Evolutionary conservation across 2,329 filamentous ascomycete genomes (phyloP), one percentile per base, ranked within the genome.

Genomic region (Fusarium anthophilum): DNA sequence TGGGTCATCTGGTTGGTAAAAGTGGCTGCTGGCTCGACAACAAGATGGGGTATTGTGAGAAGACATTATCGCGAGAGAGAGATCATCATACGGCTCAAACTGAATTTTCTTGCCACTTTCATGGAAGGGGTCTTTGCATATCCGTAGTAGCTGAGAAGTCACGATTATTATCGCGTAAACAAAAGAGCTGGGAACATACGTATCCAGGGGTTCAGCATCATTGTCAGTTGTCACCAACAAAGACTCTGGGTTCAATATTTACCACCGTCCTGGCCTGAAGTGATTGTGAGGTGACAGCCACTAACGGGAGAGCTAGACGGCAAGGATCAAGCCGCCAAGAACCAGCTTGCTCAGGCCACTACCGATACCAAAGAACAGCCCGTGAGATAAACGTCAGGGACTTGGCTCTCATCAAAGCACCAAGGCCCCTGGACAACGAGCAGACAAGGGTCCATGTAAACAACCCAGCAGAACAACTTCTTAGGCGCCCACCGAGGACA

Each of bases 201-300:
- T 54, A 18, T 38, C 47, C 39, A 59, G 63, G 56, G 56, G 32
- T n/a, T 39, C 58, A 28, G 10, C 53, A 62, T 65, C 45, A 53
- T 53, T 35, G 56, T 64, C 67, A 68, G 48, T 53, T 32, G 56
- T 65, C 67, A 68, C 63, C 62, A 73, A 73, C 71, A 63, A 63
- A 56, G 39, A 45, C 41, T 68, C 44, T 45, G 43, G 44, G 53
- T 51, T 66, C 66, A 72, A 70, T 74, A 66, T 62, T 45, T 66
- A 74, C 69, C 72, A 74, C 72, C 72, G 69, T 75, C 64, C 57
- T 55, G 65, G 72, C 72, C 72, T 74, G 72, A 75, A 63, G 72
- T 73, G 72, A 74, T 62, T 56, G 32, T 61, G 30, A 70, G 57
- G 64, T 70, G 72, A 70, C 54, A 73, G 57, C 72, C 72, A 74